Percentiles rank a stretch among this genome's conserved stretches.
These are phyloP conservation scores for Mucor indicus DNA, from an alignment of 371 early-diverging fungal species.

Conservation along the genomic window DNA sequence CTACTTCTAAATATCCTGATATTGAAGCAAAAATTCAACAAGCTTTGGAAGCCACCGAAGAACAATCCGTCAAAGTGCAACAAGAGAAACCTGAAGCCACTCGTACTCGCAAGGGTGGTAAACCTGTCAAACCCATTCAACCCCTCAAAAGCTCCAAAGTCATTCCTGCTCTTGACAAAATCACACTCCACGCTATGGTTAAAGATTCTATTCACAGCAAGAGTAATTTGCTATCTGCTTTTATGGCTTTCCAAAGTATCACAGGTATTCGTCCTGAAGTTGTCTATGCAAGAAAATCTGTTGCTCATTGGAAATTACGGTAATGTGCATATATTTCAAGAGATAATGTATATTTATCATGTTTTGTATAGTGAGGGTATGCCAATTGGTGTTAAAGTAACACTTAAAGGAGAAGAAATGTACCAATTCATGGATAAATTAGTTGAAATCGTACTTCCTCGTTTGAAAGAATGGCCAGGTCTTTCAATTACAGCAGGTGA, in stretches of 20 bases:
- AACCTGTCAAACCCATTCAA: conserved; percentile 55
- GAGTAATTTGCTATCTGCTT: conserved; percentile 80
- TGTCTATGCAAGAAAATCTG: conserved; percentile 77
- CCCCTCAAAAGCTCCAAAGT: conserved; percentile 46
- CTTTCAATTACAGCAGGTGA: conserved; percentile 74
- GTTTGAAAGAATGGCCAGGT: conserved; percentile 91
- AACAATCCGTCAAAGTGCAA: background rate
- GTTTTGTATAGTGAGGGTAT: conserved; percentile 62
- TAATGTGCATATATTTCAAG: conserved; percentile 31
- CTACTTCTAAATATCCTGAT: conserved; percentile 37
- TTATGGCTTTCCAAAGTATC: conserved; percentile 90
- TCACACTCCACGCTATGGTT: conserved; percentile 76
- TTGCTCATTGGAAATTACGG: conserved; percentile 82
- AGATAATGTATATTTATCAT: background rate
- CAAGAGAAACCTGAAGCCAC: conserved; percentile 9
- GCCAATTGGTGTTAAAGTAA: conserved; percentile 86
- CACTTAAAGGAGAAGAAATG: conserved; percentile 82
- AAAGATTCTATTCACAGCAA: conserved; percentile 88
- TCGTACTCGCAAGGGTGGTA: conserved; percentile 57
- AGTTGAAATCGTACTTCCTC: conserved; percentile 90
- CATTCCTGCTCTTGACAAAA: conserved; percentile 65
- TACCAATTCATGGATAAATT: conserved; percentile 94
- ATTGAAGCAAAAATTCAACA: conserved; percentile 35
- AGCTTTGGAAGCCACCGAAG: conserved; percentile 19
- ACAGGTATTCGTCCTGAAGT: conserved; percentile 83